phyloP scores from a whole-genome alignment of 2,329 filamentous ascomycete species.

The Exophiala lecanii-corni region DNA sequence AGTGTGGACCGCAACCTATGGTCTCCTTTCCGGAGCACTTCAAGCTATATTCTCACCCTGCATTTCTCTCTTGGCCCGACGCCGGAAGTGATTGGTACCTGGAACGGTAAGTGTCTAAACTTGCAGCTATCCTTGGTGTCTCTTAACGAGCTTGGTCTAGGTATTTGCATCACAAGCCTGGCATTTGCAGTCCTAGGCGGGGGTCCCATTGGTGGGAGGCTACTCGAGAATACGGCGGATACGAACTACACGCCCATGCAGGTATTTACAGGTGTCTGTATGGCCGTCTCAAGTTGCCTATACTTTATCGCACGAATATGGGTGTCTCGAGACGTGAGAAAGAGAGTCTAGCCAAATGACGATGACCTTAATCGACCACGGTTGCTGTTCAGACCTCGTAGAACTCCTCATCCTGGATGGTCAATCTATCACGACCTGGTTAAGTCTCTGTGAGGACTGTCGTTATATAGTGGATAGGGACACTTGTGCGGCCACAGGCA shows the following conservation, averaged over 20 bases:
- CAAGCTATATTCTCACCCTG: constrained; percentile 13
- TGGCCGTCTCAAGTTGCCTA: constrained; percentile 7
- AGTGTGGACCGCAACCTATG: constrained; percentile 30
- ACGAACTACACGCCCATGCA: constrained; percentile 18
- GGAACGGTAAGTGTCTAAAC: constrained; percentile 17
- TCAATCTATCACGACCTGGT: too few species aligned
- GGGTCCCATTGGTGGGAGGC: constrained; percentile 8
- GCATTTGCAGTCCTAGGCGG: constrained; percentile 18
- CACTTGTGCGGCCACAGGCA: too few species aligned
- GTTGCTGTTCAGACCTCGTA: not conserved
- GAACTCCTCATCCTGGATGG: not conserved
- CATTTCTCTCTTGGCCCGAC: constrained; percentile 12
- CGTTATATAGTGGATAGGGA: too few species aligned
- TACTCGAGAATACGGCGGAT: constrained; percentile 10
- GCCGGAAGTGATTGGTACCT: constrained; percentile 14
- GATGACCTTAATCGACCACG: not conserved
- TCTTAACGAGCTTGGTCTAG: constrained; percentile 3
- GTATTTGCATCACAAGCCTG: constrained; percentile 15
- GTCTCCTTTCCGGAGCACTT: constrained; percentile 30
- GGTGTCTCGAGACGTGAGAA: constrained; percentile 3
- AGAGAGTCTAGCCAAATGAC: constrained; percentile 4
- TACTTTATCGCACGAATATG: not conserved
- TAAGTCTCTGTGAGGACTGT: too few species aligned
- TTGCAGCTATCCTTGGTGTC: not conserved
- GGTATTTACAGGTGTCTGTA: constrained; percentile 16